Conservation (phyloP, 2,329 filamentous ascomycete genomes). For the Basipetospora chlamydospora region DNA sequence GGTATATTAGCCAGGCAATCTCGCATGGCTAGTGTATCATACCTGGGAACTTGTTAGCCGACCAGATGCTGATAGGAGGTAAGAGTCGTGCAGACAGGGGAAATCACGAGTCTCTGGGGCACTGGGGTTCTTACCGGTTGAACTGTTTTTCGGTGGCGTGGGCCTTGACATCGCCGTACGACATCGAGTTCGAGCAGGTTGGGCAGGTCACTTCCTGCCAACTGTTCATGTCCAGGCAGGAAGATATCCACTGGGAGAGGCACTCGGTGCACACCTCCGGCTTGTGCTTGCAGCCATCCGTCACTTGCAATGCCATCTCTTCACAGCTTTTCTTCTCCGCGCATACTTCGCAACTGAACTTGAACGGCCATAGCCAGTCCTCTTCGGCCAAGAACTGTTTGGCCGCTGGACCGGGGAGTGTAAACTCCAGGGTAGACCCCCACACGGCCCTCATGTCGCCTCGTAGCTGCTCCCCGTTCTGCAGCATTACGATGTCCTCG, state of each 20-base stretch:
- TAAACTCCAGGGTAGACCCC: no score
- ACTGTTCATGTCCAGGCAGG: background rate
- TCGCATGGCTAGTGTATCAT: constrained; percentile 20
- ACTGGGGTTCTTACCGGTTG: background rate
- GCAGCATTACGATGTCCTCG: constrained; percentile 1
- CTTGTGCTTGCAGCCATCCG: background rate
- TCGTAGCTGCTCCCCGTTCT: no score
- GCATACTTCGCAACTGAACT: background rate
- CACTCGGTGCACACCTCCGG: constrained; percentile 1
- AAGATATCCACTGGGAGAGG: background rate
- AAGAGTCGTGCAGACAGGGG: no score
- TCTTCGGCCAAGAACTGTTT: constrained; percentile 1
- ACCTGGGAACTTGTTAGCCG: constrained; percentile 10
- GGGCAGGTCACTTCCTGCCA: constrained; percentile 5
- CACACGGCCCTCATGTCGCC: no score
- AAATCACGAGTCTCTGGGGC: no score
- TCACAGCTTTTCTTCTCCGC: background rate
- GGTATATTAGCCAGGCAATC: constrained; percentile 14
- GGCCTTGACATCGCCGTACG: constrained; percentile 1
- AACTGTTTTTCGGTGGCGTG: background rate
- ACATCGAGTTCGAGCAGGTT: background rate
- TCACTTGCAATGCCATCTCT: background rate
- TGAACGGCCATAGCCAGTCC: background rate
- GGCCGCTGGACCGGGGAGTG: background rate
- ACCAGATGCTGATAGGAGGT: background rate